A percentile compares a stretch with the other conserved stretches of the same genome.
Conservation (phyloP, 768 basidiomycete genomes). For the Leccinellum rugosiceps region DNA sequence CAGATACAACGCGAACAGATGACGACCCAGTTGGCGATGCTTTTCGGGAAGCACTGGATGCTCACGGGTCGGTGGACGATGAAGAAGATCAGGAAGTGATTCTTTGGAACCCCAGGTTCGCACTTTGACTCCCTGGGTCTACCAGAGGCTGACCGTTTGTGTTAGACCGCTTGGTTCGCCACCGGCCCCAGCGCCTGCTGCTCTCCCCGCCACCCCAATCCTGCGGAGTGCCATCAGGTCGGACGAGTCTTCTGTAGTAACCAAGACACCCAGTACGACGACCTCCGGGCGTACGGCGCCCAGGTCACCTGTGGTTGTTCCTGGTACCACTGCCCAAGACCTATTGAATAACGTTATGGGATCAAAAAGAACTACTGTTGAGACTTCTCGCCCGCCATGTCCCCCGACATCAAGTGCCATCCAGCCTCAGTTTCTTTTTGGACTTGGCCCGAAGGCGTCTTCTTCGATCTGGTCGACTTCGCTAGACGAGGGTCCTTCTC, state of each 20-base stretch:
- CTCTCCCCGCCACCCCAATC: conserved; percentile 23
- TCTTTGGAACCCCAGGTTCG: conserved; percentile 69
- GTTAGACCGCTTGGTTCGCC: conserved; percentile 21
- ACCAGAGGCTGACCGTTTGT: conserved; percentile 2
- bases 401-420: conserved; percentile 27
- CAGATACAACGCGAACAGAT: conserved; percentile 69
- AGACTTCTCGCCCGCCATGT: conserved; percentile 13
- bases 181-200: conserved; percentile 2
- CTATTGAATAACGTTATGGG: conserved; percentile 47
- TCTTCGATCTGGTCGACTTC: conserved; percentile 70
- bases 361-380: conserved; percentile 16
- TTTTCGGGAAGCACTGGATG: conserved; percentile 48
- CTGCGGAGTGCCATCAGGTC: neutral
- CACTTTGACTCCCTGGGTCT: neutral
- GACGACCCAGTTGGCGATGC: conserved; percentile 71
- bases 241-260: conserved; percentile 2
- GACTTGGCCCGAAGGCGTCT: conserved; percentile 45
- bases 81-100: conserved; percentile 67
- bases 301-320: conserved; percentile 19
- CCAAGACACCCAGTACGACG: neutral
- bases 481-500: conserved; percentile 40
- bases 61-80: conserved; percentile 33
- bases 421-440: conserved; percentile 50
- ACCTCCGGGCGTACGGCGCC: conserved; percentile 29
- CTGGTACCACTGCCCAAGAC: conserved; percentile 61